phyloP scores from a whole-genome alignment of 768 basidiomycete species.

The Naganishia onofrii region DNA sequence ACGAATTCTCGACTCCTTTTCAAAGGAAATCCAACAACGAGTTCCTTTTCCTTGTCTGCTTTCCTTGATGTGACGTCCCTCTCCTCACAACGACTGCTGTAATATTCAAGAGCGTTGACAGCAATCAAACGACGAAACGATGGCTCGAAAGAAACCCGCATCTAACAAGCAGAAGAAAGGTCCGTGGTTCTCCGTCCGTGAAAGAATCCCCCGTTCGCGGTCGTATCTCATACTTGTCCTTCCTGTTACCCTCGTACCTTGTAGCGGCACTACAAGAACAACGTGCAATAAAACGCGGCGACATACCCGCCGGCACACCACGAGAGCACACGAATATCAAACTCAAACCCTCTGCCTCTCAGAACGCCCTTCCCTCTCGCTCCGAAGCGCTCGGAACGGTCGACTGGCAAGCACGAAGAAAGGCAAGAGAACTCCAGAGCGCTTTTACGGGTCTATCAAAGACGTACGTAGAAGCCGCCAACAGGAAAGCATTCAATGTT shows the following conservation, averaged over 20 bases:
- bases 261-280: constrained; percentile 67
- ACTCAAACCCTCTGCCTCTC: neutral
- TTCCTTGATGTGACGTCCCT: no score
- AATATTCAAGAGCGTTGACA: no score
- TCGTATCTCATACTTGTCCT: neutral
- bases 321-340: constrained; percentile 6
- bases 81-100: no score
- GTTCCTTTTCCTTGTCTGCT: no score
- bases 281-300: constrained; percentile 80
- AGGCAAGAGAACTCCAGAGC: constrained; percentile 35
- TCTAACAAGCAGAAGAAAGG: constrained; percentile 43
- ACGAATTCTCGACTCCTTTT: no score
- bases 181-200: neutral
- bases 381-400: constrained; percentile 13
- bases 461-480: constrained; percentile 43
- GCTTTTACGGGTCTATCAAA: constrained; percentile 41
- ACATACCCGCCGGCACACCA: constrained; percentile 41
- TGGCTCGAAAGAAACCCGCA: constrained; percentile 34
- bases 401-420: constrained; percentile 17
- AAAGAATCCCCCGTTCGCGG: no score
- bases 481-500: constrained; percentile 40
- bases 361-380: neutral
- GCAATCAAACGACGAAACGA: neutral
- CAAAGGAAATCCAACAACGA: no score
- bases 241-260: neutral